These are phyloP conservation scores for Globisporangium abappressorium DNA, from an alignment of 352 stramenopile species.

Conservation along the genomic window DNA sequence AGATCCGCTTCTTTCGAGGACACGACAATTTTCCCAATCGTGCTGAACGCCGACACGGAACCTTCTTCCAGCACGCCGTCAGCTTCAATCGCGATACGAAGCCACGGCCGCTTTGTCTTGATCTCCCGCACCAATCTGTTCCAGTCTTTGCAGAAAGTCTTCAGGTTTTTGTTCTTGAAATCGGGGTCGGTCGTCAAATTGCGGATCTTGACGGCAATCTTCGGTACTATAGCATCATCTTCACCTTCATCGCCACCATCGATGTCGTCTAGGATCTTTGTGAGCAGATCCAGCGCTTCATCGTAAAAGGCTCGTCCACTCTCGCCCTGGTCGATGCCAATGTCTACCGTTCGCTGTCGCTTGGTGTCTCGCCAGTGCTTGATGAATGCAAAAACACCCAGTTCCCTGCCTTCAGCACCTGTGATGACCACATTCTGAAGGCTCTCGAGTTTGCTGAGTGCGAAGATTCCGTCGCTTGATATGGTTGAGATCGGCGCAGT, in stretches of 20 bases:
- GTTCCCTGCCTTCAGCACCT: background rate
- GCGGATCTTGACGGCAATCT: constrained; percentile 9
- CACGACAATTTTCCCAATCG: constrained; percentile 7
- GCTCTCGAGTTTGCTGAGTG: background rate
- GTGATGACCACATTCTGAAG: constrained; percentile 14
- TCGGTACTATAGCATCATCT: background rate
- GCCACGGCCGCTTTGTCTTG: constrained; percentile 4
- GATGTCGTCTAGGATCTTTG: background rate
- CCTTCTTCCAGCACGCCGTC: constrained; percentile 14
- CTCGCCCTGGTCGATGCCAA: constrained; percentile 14
- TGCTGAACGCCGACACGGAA: constrained; percentile 15
- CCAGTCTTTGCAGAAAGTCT: constrained; percentile 9
- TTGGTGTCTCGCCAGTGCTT: constrained; percentile 6
- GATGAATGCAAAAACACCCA: constrained; percentile 8
- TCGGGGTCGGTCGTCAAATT: constrained; percentile 14
- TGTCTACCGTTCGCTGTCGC: constrained; percentile 12
- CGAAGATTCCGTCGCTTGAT: background rate
- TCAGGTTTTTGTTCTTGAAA: constrained; percentile 10
- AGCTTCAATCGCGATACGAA: constrained; percentile 1
- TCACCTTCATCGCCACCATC: background rate
- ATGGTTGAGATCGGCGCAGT: constrained; percentile 14
- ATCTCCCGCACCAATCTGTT: constrained; percentile 10
- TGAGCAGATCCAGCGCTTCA: constrained; percentile 12
- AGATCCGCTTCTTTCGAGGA: constrained; percentile 6
- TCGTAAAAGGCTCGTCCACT: constrained; percentile 13